Base-by-base conservation (phyloP, 2,329 filamentous ascomycete genomes). In the Colletotrichum camelliae region DNA sequence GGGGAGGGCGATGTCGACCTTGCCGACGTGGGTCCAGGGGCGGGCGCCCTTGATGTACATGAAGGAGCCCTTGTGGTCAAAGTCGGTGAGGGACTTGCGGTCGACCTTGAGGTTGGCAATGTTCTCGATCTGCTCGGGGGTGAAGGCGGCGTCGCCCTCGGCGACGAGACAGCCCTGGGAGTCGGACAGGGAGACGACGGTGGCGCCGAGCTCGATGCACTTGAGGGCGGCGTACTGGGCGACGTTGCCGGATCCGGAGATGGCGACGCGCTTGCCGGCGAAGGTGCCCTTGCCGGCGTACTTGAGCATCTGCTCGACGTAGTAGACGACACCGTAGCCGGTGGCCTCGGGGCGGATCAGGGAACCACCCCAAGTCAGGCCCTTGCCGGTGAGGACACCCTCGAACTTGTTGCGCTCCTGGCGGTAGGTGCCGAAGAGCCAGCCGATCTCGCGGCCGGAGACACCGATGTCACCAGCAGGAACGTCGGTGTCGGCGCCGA, bases 391-490 rank as follows among this genome's bases (percentile, higher is more conserved):
- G 81, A 99, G 91, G 79, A 98, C 94, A 85, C 97, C 97, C 89
- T 98, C 96, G 94, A 96, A 98, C 86, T 92, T 91, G 91, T 98
- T 98, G 84, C 92, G 92, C 85, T 94, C 92, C 79, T 93, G 93
- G 85, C 96, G 95, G 92, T 98, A 98, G 81, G 95, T 92, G 83
- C 97, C 97, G 85, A 98, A 98, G 87, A 98, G 89, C 89, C 92
- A 98, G 80, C 96, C 97, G 82, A 99, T 94, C 89, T 98, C 97
- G 79, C 96, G 95, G 79, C 94, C 94, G 75, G 93, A 94, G 67
- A 98, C 96, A 86, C 97, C 97, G 84, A 98, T 98, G 83, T 99
- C 97, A 85, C 97, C 97, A 79, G 97, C 97, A 77, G 97, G 97
- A 31, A 99, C 96, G 84, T 98, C 97, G 62, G 95, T 98, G 86